Percentiles rank a stretch among this genome's conserved stretches.
phyloP scores from a whole-genome alignment of 164 flowering plant species.

The Warburgia ugandensis region DNA sequence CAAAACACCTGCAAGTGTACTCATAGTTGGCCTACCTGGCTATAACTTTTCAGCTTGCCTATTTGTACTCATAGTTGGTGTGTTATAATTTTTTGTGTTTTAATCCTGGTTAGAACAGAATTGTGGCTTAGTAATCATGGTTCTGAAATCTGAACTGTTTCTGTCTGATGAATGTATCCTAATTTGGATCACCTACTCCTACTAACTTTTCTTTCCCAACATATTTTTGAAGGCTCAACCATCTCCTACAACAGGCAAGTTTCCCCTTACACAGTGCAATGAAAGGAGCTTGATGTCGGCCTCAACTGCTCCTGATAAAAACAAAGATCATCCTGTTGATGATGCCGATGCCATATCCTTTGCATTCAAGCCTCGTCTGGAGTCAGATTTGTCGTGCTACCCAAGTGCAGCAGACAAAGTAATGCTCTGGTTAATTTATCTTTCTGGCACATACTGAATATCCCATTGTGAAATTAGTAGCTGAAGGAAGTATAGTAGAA shows the following conservation, averaged over 20 bases:
- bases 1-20: too few relatives aligned
- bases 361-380: constrained; percentile 57
- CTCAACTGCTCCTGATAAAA: constrained; percentile 27
- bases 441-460: neutral
- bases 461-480: too few relatives aligned
- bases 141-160: too few relatives aligned
- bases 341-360: constrained; percentile 41
- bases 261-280: constrained; percentile 28
- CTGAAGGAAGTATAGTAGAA: too few relatives aligned
- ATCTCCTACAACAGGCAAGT: constrained; percentile 86
- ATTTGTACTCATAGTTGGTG: too few relatives aligned
- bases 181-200: too few relatives aligned
- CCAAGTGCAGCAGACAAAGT: constrained; percentile 35
- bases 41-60: too few relatives aligned
- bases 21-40: too few relatives aligned
- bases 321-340: constrained; percentile 34
- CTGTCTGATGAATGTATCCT: too few relatives aligned
- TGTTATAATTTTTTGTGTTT: too few relatives aligned
- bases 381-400: constrained; percentile 28
- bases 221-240: constrained; percentile 55
- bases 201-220: neutral
- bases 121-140: too few relatives aligned
- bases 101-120: too few relatives aligned
- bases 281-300: constrained; percentile 22
- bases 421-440: constrained; percentile 11